Evolutionary conservation across 306 rosid species (phyloP).

Genomic region (Acacia acuminata): DNA sequence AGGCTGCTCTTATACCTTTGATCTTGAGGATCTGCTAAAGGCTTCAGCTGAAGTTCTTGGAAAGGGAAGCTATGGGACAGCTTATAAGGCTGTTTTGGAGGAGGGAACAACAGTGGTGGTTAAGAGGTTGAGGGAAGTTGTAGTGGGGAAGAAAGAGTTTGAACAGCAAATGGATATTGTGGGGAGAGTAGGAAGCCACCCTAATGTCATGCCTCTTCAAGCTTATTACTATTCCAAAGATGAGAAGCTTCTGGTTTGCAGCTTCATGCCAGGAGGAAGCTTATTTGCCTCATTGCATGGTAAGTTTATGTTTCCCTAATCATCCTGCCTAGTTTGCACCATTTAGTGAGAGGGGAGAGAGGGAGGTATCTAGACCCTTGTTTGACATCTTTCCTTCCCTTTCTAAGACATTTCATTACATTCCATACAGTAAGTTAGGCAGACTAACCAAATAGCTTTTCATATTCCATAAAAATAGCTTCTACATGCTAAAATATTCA

Average conservation of each 20-base stretch:
- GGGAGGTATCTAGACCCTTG: too few species aligned
- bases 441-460: background rate
- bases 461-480: background rate
- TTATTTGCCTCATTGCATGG: conserved; percentile 78
- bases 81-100: conserved; percentile 86
- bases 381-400: too few species aligned
- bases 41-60: conserved; percentile 94
- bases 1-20: conserved; percentile 61
- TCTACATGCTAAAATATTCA: background rate
- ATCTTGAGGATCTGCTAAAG: conserved; percentile 79
- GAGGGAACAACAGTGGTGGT: conserved; percentile 82
- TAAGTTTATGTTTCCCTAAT: conserved; percentile 32
- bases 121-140: conserved; percentile 70
- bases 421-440: background rate
- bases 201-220: conserved; percentile 60
- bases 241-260: conserved; percentile 82
- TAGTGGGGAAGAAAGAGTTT: conserved; percentile 74
- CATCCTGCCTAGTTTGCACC: background rate
- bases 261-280: conserved; percentile 73
- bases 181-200: conserved; percentile 67
- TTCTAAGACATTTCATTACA: background rate
- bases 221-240: conserved; percentile 91
- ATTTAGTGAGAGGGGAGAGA: background rate
- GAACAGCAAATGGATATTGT: conserved; percentile 81
- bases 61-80: conserved; percentile 81